Base-by-base conservation (phyloP, 495 filamentous ascomycete species). In the Schizothecium vesticola region DNA sequence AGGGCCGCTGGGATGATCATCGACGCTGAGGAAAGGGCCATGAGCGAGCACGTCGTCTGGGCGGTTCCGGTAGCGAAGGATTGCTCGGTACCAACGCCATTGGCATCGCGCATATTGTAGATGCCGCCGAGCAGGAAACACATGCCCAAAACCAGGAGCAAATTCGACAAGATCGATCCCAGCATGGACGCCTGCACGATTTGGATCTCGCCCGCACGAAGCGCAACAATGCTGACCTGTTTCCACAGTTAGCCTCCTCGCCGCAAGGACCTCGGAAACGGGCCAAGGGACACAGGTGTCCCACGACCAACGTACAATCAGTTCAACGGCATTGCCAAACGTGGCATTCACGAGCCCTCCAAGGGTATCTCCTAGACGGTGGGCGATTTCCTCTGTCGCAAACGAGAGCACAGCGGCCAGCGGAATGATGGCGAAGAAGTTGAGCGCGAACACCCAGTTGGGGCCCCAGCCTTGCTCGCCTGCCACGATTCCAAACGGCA, bases 181-280 rank as follows among this genome's bases (percentile, higher is more conserved):
- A 99, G 89, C 95, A 99, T 99, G 74, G 92, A 96, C 51, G 95
- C 89, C 80, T 99, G 96, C 4, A 98, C 95, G 64, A 99, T 93
- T 69, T 96, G 89, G 74, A 97, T 94, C 79, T 99, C 88, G 43
- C 88, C 88, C 69, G 94, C 87, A 67, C 84, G 88, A 64, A 99
- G 83, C 8, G 95, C 95, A 65, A 99, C 90, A 68, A 99, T 92
- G 80, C 93, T 96, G 77, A 98, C 93, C 93, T 97, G 75, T 65
- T 64, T 5, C 68, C 29, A 62, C 56, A 57, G 71, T 76, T 68
- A 71, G 67, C 24, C 69, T 33, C 13, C 19, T 3, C 19, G 43
- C 43, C 19, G 19, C 43, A n/a, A 51, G 60, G n/a, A 63, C 29
- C 51, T 71, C 63, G 33, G 28, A 19, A 19, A 16, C 3, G 33